Evolutionary conservation across 2,329 filamentous ascomycete genomes (phyloP).

Genomic region (Colletotrichum theobromicola): DNA sequence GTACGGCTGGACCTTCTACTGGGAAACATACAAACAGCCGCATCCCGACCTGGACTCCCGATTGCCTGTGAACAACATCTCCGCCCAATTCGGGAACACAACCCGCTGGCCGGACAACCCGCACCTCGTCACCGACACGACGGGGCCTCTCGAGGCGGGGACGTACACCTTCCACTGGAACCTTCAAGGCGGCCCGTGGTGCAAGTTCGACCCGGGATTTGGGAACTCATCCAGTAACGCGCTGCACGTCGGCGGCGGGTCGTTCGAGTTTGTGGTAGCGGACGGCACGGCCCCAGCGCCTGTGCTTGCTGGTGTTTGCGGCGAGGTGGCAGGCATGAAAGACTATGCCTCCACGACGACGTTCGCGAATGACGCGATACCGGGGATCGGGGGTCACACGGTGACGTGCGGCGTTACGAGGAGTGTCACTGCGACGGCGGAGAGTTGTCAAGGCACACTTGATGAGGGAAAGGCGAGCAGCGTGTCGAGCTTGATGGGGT

Average conservation of each 20-base stretch:
- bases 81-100: not conserved
- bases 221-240: not conserved
- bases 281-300: not conserved
- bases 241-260: not conserved
- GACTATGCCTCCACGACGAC: not conserved
- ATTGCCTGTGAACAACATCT: not conserved
- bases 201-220: not conserved
- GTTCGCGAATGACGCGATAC: not conserved
- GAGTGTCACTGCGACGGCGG: not conserved
- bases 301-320: not conserved
- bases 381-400: not conserved
- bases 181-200: not conserved
- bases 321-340: not conserved
- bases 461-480: not conserved
- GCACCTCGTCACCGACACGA: not conserved
- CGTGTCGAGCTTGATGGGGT: not conserved
- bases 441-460: not conserved
- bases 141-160: not conserved
- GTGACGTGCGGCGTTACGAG: not conserved
- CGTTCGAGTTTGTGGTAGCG: not conserved
- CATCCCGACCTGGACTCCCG: not conserved
- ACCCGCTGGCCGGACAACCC: not conserved
- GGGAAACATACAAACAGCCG: not conserved
- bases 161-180: not conserved
- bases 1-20: not conserved